Conservation (phyloP, 1,139 yeast species). For the Geotrichum restrictum region DNA sequence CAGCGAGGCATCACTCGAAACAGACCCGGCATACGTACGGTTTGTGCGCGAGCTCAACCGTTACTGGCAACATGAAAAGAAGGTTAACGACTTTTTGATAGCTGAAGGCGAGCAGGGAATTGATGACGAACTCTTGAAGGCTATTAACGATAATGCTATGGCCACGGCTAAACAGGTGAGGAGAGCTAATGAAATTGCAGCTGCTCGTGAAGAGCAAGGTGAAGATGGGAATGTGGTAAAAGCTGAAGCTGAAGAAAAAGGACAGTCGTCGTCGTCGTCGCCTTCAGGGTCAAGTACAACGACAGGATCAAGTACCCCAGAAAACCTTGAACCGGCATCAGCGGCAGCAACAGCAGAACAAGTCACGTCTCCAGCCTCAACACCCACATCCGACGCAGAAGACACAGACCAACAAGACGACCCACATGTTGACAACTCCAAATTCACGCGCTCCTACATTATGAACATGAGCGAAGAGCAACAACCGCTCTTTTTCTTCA, state of each 20-base stretch:
- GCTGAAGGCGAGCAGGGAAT: slow-evolving; percentile 18
- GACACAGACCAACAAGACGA: no score
- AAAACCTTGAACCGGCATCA: no score
- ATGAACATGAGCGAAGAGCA: slow-evolving; percentile 39
- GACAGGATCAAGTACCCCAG: no score
- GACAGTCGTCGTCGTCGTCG: background rate
- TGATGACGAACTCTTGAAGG: slow-evolving; percentile 9
- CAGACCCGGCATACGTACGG: slow-evolving; percentile 30
- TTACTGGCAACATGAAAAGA: slow-evolving; percentile 66
- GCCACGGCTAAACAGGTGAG: slow-evolving; percentile 4
- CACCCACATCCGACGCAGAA: no score
- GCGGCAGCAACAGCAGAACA: no score
- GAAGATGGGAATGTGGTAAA: background rate
- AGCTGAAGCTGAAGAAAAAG: background rate
- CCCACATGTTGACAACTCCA: slow-evolving; percentile 10
- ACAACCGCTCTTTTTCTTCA: slow-evolving; percentile 58
- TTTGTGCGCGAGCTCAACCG: slow-evolving; percentile 29
- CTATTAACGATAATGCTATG: slow-evolving; percentile 6
- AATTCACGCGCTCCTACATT: slow-evolving; percentile 13
- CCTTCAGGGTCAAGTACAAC: no score
- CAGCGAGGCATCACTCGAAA: slow-evolving; percentile 31
- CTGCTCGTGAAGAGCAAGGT: slow-evolving; percentile 3
- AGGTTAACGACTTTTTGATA: slow-evolving; percentile 10
- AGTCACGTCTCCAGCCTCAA: no score
- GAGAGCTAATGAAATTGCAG: slow-evolving; percentile 6